phyloP scores from a whole-genome alignment of 352 stramenopile genomes.

The Globisporangium viniferum region DNA sequence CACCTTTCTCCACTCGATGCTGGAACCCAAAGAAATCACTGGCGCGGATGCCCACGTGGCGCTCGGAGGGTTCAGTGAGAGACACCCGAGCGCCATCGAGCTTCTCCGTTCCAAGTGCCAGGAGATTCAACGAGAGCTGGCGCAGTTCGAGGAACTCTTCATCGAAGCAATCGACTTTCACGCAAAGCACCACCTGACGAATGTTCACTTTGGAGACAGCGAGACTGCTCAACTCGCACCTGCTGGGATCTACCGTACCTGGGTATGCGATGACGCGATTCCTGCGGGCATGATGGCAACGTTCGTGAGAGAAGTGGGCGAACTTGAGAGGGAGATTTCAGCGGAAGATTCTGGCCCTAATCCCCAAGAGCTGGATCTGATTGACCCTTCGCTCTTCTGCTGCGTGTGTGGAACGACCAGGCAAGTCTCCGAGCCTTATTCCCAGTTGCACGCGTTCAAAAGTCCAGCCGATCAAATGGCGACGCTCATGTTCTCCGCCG shows the following conservation, averaged over 20 bases:
- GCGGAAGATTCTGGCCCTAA: constrained; percentile 8
- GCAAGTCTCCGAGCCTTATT: neutral
- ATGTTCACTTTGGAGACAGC: too few species aligned
- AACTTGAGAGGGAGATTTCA: constrained; percentile 30
- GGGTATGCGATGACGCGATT: constrained; percentile 32
- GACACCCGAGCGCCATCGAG: too few species aligned
- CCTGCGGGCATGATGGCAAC: constrained; percentile 19
- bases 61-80: too few species aligned
- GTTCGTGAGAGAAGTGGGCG: constrained; percentile 25
- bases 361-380: constrained; percentile 43
- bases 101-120: neutral
- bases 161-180: neutral
- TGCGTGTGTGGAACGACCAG: constrained; percentile 40
- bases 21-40: neutral
- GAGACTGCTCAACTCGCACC: too few species aligned
- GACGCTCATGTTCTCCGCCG: constrained; percentile 19
- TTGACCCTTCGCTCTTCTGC: constrained; percentile 67
- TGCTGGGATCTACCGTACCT: constrained; percentile 9
- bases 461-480: constrained; percentile 29
- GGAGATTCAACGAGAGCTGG: neutral
- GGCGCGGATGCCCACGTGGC: too few species aligned
- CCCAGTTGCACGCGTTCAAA: neutral
- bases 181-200: neutral
- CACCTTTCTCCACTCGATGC: neutral
- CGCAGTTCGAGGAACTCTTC: too few species aligned